Base-by-base conservation (phyloP, 441 rosid species). In the Jatropha podagrica region DNA sequence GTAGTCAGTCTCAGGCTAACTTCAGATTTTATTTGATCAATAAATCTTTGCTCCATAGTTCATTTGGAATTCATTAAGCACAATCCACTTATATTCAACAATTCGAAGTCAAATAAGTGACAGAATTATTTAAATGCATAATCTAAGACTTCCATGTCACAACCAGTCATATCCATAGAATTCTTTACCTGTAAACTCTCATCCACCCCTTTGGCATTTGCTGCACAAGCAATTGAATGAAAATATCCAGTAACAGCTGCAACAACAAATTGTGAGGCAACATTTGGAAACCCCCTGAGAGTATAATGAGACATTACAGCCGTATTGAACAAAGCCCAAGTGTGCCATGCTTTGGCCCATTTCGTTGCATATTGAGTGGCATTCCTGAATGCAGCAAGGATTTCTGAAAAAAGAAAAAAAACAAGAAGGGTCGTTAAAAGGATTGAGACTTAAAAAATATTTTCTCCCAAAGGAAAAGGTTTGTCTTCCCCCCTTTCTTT, bases 311-410 rank as follows among this genome's bases (percentile, higher is more conserved):
- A 95, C 98, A 97, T 97, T 68, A 92, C 99, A 55, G 96, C 97
- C 13, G 99, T 95, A 82, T 95, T 97, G 85, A 97, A 97, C 85
- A 97, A 84, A 62, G 99, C 99, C 99, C 99, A 97, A 51, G 83
- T 85, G 73, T 97, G 99, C 99, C 99, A 97, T 87, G 99, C 98
- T 83, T 92, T 97, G 59, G 89, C 91, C 99, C 99, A 95, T 83
- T 93, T 88, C 68, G 91, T 75, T 40, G 98, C 98, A 81, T 78
- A 97, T 37, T 84, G 87, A 52, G 99, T 95, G 74, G 99, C 97
- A 73, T 85, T 91, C 83, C 88, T 74, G 80, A 93, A 93, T 14
- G 99, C 88, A 55, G 82, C 79, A 80, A 86, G 96, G 73, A 93
- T 95, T 81, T 93, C 99, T 96, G 85, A 80, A 82, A 73, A 71